Conservation (phyloP, 179 eudicot genomes). For the Corrigiola litoralis region DNA sequence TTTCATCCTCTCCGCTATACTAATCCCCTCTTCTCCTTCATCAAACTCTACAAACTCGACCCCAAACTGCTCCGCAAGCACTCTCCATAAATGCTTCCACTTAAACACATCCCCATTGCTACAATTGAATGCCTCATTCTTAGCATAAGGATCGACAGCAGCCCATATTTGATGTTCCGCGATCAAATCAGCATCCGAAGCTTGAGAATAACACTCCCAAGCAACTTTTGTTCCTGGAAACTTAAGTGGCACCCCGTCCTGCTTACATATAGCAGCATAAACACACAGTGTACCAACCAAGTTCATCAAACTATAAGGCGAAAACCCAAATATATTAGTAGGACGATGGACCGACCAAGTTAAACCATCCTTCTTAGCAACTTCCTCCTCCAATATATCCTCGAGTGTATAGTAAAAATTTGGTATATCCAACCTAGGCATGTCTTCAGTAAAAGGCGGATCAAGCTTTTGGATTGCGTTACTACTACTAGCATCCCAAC, state of each 20-base stretch:
- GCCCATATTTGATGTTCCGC: constrained; percentile 58
- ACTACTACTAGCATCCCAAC: not conserved
- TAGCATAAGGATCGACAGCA: constrained; percentile 44
- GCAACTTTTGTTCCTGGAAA: constrained; percentile 35
- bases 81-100: constrained; percentile 47
- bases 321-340: constrained; percentile 32
- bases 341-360: constrained; percentile 49
- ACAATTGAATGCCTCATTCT: constrained; percentile 44
- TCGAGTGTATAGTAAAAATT: constrained; percentile 39
- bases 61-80: constrained; percentile 43
- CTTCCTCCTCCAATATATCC: constrained; percentile 31
- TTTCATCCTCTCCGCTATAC: constrained; percentile 36
- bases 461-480: constrained; percentile 8
- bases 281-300: constrained; percentile 33
- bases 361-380: constrained; percentile 33
- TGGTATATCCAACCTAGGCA: constrained; percentile 33
- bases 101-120: constrained; percentile 48
- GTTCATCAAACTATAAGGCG: constrained; percentile 42
- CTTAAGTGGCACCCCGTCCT: constrained; percentile 29
- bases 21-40: constrained; percentile 13
- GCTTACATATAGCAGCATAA: constrained; percentile 48
- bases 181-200: constrained; percentile 42
- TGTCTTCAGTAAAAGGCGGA: constrained; percentile 39
- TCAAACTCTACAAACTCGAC: constrained; percentile 30
- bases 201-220: constrained; percentile 38